Percentiles rank a stretch among this genome's conserved stretches.
Conservation (phyloP, 169 alveolate genomes). For the Cryptosporidium meleagridis region DNA sequence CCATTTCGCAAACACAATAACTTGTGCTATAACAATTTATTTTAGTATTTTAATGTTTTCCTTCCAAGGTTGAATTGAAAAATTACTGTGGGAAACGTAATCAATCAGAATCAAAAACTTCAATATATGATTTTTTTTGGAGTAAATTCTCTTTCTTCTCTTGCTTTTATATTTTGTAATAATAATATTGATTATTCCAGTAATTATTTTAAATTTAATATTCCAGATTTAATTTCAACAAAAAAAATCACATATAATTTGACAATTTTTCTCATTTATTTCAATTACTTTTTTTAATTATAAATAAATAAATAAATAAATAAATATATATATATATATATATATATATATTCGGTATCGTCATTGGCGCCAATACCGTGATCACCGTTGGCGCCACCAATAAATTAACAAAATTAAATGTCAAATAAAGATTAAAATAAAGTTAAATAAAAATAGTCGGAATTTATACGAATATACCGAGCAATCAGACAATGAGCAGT, state of each 20-base stretch:
- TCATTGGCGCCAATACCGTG: not conserved
- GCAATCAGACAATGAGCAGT: not conserved
- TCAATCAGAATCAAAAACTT: not conserved
- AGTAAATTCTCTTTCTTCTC: not conserved
- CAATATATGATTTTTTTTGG: too few relatives aligned
- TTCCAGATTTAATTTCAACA: not conserved
- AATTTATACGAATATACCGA: not conserved
- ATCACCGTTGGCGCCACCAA: not conserved
- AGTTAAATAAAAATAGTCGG: not conserved
- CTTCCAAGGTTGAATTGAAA: not conserved
- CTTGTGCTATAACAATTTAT: not conserved
- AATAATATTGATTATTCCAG: not conserved
- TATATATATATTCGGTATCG: not conserved
- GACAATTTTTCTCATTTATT: not conserved
- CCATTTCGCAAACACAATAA: not conserved
- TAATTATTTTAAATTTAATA: too few relatives aligned
- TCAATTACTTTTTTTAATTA: too few relatives aligned
- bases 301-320: too few relatives aligned
- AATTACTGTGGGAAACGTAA: not conserved
- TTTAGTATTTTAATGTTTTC: not conserved
- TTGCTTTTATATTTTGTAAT: too few relatives aligned
- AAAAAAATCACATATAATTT: not conserved
- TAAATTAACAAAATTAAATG: not conserved
- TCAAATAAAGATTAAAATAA: constrained; percentile 1
- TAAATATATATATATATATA: not conserved